Evolutionary conservation across 768 basidiomycete species (phyloP), one percentile per base, ranked within the genome.

Genomic region (Stropharia rugosoannulata): DNA sequence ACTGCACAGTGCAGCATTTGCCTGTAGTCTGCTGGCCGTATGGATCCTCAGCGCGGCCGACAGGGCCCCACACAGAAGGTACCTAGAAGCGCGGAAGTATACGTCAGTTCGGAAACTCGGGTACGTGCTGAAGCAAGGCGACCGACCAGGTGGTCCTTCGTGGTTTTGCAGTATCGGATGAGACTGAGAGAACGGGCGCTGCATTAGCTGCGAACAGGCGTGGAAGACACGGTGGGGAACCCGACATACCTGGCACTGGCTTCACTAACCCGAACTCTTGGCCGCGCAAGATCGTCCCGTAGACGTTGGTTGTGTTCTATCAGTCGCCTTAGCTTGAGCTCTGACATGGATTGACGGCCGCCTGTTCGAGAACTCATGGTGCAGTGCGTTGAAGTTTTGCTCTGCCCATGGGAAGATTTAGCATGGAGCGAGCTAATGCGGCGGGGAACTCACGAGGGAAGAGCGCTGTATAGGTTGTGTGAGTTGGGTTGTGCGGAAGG

Each of bases 1-100:
- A 88, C 75, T 87, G 86, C 60, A 89, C 72, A 25, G 75, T 77
- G 73, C 86, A 89, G 57, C 85, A 86, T 59, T 77, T 80, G 49
- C 74, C 80, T 65, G 62, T 66, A 37, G 78, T 73, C 68, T 84
- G 85, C 51, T 88, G 90, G 22, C 88, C 89, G 66, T 94, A 98
- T 46, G 96, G 96, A 68, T 99, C 96, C 56, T 96, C 93, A 41
- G 84, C 85, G 67, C 90, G 91, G 60, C 85, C 85, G n/a, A 96
- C 87, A 19, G 92, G 88, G 9, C 97, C 97, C 97, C 97, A 99
- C 1, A 99, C 93, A 16, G 91, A 94, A 22, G 95, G 95, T 47
- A 96, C 89, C 90, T 95, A 65, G 19, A 64, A 62, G 25, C 29
- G 39, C 51, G 45, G 52, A 51, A 49, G 53, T 19, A 46, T 22